Percentiles rank a stretch among this genome's conserved stretches.
Conservation (phyloP, 2,329 filamentous ascomycete genomes). For the Exserohilum rostratum region DNA sequence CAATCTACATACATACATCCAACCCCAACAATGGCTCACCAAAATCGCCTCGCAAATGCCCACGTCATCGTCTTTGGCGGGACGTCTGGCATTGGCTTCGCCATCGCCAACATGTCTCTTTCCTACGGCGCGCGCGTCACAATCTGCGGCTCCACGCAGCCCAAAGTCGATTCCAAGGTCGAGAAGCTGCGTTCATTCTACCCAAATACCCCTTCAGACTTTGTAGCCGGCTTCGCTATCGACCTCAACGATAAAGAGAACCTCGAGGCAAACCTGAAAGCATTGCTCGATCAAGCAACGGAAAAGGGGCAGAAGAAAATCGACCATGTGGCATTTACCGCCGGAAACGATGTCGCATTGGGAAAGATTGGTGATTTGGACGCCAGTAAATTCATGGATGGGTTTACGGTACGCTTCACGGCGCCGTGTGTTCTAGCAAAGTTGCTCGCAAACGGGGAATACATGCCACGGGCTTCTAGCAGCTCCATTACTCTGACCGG, state of each 20-base stretch:
- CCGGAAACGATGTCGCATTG: conserved; percentile 30
- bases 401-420: conserved; percentile 44
- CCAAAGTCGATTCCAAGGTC: conserved; percentile 59
- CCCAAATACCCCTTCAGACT: conserved; percentile 20
- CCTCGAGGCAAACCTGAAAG: conserved; percentile 36
- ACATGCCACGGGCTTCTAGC: conserved; percentile 34
- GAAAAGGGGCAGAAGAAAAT: conserved; percentile 35
- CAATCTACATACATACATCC: neutral
- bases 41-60: conserved; percentile 56
- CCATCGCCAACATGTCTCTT: conserved; percentile 63
- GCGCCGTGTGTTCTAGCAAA: conserved; percentile 51
- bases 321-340: conserved; percentile 42
- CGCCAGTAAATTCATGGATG: conserved; percentile 20
- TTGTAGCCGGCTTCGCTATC: conserved; percentile 33
- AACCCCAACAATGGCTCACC: conserved; percentile 37
- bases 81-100: conserved; percentile 68
- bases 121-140: conserved; percentile 62
- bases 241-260: conserved; percentile 36
- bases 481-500: conserved; percentile 52
- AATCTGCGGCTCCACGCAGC: conserved; percentile 63
- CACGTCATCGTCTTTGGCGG: conserved; percentile 68
- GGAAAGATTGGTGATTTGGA: conserved; percentile 38
- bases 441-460: conserved; percentile 40
- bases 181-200: conserved; percentile 53
- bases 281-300: conserved; percentile 37